Evolutionary conservation across 192 early-diverging fungal genomes (phyloP).

Genomic region (Neocallimastix lanati): DNA sequence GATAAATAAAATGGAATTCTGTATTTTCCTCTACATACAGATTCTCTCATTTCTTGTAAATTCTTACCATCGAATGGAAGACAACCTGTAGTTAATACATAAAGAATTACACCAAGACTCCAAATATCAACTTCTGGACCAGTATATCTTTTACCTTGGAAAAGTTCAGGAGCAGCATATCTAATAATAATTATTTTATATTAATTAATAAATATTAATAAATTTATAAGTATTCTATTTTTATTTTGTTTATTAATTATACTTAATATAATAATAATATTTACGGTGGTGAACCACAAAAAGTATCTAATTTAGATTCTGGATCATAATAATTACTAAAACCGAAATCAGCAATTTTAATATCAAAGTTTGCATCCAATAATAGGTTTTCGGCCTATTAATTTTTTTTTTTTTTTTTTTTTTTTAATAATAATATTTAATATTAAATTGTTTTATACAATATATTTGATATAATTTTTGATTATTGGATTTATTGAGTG

Average conservation of each 20-base stretch:
- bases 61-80: conserved; percentile 92
- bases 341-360: conserved; percentile 44
- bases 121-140: conserved; percentile 16
- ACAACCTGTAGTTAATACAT: conserved; percentile 80
- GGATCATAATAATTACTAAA: conserved; percentile 38
- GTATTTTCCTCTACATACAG: conserved; percentile 40
- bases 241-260: background rate
- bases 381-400: conserved; percentile 36
- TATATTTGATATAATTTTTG: too few species aligned
- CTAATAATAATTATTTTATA: too few species aligned
- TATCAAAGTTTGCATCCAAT: conserved; percentile 30
- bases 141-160: background rate
- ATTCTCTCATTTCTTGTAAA: conserved; percentile 45
- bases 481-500: too few species aligned
- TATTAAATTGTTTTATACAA: too few species aligned
- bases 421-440: too few species aligned
- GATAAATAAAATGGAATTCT: conserved; percentile 39
- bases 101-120: conserved; percentile 90
- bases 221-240: too few species aligned
- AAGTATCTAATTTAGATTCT: conserved; percentile 35
- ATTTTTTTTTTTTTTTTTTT: background rate
- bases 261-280: background rate
- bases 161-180: background rate
- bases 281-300: conserved; percentile 43
- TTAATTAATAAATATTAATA: too few species aligned